Conservation (phyloP, 1,139 yeast species). For the Blastobotrys capitulatus region DNA sequence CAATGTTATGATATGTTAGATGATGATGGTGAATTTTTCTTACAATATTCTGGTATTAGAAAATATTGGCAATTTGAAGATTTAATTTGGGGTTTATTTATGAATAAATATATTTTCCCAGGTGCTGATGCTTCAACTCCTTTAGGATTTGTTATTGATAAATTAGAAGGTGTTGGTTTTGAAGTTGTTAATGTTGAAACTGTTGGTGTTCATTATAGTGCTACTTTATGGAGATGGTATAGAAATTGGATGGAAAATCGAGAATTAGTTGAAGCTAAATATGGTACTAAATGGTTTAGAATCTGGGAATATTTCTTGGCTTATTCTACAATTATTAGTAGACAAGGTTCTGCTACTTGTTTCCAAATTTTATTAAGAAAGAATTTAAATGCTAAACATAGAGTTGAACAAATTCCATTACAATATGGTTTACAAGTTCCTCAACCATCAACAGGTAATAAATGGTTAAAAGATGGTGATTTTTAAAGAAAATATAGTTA, state of each 20-base stretch:
- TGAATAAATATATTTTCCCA: slow-evolving; percentile 95
- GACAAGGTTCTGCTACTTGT: slow-evolving; percentile 93
- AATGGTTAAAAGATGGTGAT: slow-evolving; percentile 37
- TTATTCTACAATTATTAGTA: slow-evolving; percentile 71
- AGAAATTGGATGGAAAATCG: slow-evolving; percentile 87
- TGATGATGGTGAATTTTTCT: slow-evolving; percentile 82
- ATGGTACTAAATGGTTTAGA: slow-evolving; percentile 87
- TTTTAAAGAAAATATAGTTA: neutral
- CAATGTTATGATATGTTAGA: slow-evolving; percentile 85
- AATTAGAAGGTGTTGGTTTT: slow-evolving; percentile 79
- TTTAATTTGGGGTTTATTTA: slow-evolving; percentile 88
- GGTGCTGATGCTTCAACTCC: slow-evolving; percentile 98
- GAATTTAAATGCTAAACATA: slow-evolving; percentile 78
- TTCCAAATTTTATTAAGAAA: slow-evolving; percentile 88
- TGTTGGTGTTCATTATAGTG: slow-evolving; percentile 89
- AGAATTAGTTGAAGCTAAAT: slow-evolving; percentile 70
- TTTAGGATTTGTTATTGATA: slow-evolving; percentile 70
- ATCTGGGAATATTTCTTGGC: slow-evolving; percentile 93
- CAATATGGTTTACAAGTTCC: slow-evolving; percentile 77
- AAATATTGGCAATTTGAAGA: slow-evolving; percentile 95
- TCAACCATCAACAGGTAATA: slow-evolving; percentile 43
- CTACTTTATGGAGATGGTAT: slow-evolving; percentile 93
- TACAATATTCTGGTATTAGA: slow-evolving; percentile 89
- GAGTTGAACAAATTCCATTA: slow-evolving; percentile 71
- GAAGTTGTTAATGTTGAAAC: slow-evolving; percentile 81